Percentiles rank a stretch among this genome's conserved stretches.
These are phyloP conservation scores for Phytophthora podocarpi DNA, from an alignment of 352 stramenopile species.

Conservation along the genomic window DNA sequence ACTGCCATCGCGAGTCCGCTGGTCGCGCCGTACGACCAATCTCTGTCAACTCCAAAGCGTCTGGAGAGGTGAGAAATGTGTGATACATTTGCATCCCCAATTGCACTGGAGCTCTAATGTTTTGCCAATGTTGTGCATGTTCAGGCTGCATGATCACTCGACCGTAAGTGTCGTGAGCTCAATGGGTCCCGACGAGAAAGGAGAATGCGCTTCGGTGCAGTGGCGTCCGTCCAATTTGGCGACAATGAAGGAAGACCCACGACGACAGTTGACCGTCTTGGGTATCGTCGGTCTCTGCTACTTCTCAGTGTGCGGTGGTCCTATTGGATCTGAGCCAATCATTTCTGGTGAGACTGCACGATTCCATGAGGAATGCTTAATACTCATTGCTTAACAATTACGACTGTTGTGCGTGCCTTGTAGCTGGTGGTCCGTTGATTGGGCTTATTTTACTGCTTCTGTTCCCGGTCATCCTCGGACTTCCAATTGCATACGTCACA, in stretches of 20 bases:
- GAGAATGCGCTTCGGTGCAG: slow-evolving; percentile 16
- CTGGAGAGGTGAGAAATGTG: slow-evolving; percentile 36
- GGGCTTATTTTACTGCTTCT: slow-evolving; percentile 88
- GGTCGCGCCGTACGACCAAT: slow-evolving; percentile 27
- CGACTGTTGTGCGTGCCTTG: background rate
- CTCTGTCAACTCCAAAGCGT: slow-evolving; percentile 36
- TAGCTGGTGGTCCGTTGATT: slow-evolving; percentile 62
- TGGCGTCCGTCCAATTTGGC: slow-evolving; percentile 33
- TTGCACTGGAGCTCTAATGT: background rate
- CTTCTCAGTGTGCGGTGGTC: slow-evolving; percentile 52
- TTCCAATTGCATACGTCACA: slow-evolving; percentile 93
- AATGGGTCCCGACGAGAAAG: slow-evolving; percentile 15
- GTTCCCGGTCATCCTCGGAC: slow-evolving; percentile 89
- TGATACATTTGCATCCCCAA: background rate
- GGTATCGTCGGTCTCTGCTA: slow-evolving; percentile 57
- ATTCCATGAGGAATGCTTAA: too few relatives aligned
- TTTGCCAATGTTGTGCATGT: background rate
- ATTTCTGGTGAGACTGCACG: slow-evolving; percentile 39
- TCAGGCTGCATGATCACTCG: slow-evolving; percentile 20
- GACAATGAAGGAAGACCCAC: slow-evolving; percentile 43
- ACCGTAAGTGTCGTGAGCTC: slow-evolving; percentile 27
- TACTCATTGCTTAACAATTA: background rate
- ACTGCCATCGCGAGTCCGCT: slow-evolving; percentile 26
- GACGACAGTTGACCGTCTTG: slow-evolving; percentile 47
- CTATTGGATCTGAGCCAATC: slow-evolving; percentile 50